Percentiles rank a stretch among this genome's conserved stretches.
phyloP scores from a whole-genome alignment of 1,284 basidiomycete genomes.

The Ganoderma leucocontextum region DNA sequence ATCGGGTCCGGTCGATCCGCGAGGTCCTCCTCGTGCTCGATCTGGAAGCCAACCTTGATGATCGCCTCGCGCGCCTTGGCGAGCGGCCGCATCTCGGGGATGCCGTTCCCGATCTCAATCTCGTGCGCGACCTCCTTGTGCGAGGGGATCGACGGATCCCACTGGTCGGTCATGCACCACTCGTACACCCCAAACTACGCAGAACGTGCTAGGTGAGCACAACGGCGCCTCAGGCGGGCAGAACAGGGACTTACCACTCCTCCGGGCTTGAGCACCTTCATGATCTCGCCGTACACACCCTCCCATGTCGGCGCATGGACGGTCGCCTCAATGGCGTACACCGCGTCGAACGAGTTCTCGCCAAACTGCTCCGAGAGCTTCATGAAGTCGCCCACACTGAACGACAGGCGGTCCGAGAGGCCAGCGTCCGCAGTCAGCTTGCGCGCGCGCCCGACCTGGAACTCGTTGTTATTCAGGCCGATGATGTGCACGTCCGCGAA shows the following conservation, averaged over 20 bases:
- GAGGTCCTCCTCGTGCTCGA: conserved; percentile 94
- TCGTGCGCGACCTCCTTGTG: conserved; percentile 95
- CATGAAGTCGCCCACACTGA: conserved; percentile 97
- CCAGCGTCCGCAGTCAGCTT: conserved; percentile 87
- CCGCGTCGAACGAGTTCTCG: conserved; percentile 94
- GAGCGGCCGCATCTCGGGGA: conserved; percentile 95
- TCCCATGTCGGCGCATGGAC: conserved; percentile 96
- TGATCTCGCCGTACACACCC: conserved; percentile 95
- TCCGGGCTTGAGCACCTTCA: conserved; percentile 96
- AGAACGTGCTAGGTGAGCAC: conserved; percentile 7
- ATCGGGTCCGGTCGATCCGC: conserved; percentile 86
- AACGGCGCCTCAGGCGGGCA: not conserved
- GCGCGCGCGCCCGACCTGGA: conserved; percentile 89
- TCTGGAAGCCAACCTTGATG: conserved; percentile 86
- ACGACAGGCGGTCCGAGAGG: conserved; percentile 81
- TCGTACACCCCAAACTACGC: conserved; percentile 95
- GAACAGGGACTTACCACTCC: conserved; percentile 74
- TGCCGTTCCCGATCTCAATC: conserved; percentile 94
- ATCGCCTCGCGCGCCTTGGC: conserved; percentile 81
- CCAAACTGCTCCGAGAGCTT: conserved; percentile 93
- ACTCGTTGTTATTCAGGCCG: conserved; percentile 97
- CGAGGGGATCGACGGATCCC: conserved; percentile 87
- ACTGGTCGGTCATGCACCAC: conserved; percentile 98
- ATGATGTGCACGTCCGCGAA: conserved; percentile 91
- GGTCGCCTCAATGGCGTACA: conserved; percentile 98